Evolutionary conservation across 805 yeast species (phyloP), one percentile per base, ranked within the genome.

Genomic region (Wickerhamomyces bovis): DNA sequence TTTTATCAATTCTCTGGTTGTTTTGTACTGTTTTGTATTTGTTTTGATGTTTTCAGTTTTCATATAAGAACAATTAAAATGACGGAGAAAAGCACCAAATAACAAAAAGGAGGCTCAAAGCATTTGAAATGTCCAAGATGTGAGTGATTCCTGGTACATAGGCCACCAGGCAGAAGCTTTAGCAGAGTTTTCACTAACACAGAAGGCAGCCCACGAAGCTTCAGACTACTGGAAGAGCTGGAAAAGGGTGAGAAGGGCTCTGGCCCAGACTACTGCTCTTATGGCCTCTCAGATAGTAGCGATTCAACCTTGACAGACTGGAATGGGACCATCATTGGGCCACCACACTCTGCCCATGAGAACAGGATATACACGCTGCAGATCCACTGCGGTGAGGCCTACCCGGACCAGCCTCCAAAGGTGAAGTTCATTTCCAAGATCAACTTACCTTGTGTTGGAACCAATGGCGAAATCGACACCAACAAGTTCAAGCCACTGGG

Each of bases 261-360:
- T 42, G 97, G 98, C 19, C 94, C 97, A 22, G 98, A 94, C 66
- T 86, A 96, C 15, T 90, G 96, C 64, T 92, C 98, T 20, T 89
- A 94, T 60, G 99, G 99, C 0, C 75, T 94, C 41, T 81, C 88
- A 21, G 92, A 88, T 58, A 81, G 85, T 52, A 96, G 87, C 58
- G 99, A 94, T 64, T 87, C 90, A 55, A 72, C 89, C 44, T 88
- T 94, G 95, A 85, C 96, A 11, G 69, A 84, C 58, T 94, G 99
- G 99, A 94, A 90, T 68, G 99, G 97, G 12, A 94, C 99, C 30
- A 92, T 94, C 44, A 72, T 94, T 53, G 99, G 99, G 0, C 99
- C 99, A 4, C 99, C 99, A 31, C 95, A 86, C 60, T 79, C 81
- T 43, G 71, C 78, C 23, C 97, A 92, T 64, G 97, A 90, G 65